Percentiles rank a stretch among this genome's conserved stretches.
These are phyloP conservation scores for Leccinum obscurum DNA, from an alignment of 768 basidiomycete species.

Conservation along the genomic window DNA sequence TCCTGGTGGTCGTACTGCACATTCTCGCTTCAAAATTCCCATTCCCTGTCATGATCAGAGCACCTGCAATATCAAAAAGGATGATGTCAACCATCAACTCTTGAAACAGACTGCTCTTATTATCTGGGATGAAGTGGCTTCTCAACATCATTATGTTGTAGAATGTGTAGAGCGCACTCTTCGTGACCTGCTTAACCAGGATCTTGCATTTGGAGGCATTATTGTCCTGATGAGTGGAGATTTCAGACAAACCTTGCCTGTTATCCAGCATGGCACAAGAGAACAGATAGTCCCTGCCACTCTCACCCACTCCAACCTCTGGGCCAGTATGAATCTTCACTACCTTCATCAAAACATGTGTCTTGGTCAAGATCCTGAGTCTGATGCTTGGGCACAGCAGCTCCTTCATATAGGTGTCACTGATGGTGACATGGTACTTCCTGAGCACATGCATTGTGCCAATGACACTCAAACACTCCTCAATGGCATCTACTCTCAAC, in stretches of 20 bases:
- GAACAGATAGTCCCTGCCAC: background rate
- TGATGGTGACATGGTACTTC: background rate
- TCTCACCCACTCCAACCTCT: background rate
- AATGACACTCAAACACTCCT: background rate
- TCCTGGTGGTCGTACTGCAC: background rate
- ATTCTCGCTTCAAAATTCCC: background rate
- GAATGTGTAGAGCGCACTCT: background rate
- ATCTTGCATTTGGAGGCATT: background rate
- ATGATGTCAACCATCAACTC: background rate
- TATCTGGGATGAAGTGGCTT: background rate
- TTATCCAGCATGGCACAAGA: background rate
- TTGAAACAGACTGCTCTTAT: background rate
- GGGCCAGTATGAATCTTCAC: background rate
- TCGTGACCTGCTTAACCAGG: background rate
- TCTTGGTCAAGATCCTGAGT: background rate
- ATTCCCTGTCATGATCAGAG: background rate
- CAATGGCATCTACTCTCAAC: background rate
- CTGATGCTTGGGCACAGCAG: background rate
- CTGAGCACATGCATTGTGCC: background rate
- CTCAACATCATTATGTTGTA: background rate
- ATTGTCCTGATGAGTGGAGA: background rate
- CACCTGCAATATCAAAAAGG: background rate
- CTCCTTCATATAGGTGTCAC: background rate
- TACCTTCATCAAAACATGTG: background rate
- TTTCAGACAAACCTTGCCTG: background rate